These are phyloP conservation scores for Pythium guiyangense DNA, from an alignment of 352 stramenopile species.

Conservation along the genomic window DNA sequence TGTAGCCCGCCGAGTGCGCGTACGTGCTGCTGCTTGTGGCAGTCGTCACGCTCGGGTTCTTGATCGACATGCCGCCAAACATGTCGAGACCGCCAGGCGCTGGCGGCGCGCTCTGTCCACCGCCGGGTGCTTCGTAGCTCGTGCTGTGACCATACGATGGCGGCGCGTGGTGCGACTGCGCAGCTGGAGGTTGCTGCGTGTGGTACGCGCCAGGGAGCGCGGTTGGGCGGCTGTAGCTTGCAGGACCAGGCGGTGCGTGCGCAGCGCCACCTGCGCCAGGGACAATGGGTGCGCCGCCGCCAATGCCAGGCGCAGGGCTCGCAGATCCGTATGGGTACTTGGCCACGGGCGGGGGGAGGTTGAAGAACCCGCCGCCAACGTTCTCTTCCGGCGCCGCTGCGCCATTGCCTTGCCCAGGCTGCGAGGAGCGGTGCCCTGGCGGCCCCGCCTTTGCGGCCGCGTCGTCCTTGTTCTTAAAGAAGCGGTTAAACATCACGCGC, in stretches of 20 bases:
- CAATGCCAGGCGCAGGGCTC: constrained; percentile 6
- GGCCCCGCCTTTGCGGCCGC: constrained; percentile 43
- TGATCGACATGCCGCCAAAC: constrained; percentile 77
- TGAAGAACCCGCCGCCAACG: constrained; percentile 78
- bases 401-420: constrained; percentile 4
- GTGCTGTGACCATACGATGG: constrained; percentile 13
- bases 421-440: constrained; percentile 45
- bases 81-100: constrained; percentile 34
- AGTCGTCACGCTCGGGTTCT: constrained; percentile 15
- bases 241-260: constrained; percentile 7
- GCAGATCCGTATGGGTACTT: constrained; percentile 37
- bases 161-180: constrained; percentile 2
- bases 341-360: constrained; percentile 60
- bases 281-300: constrained; percentile 1
- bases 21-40: not conserved
- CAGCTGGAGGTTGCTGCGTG: not conserved
- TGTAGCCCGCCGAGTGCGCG: no score
- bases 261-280: not conserved
- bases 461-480: constrained; percentile 86
- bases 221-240: constrained; percentile 10
- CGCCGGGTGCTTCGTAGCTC: constrained; percentile 10
- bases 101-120: not conserved
- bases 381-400: constrained; percentile 23
- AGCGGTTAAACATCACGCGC: constrained; percentile 55
- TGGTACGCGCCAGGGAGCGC: constrained; percentile 1